Base-by-base conservation (phyloP, 2,329 filamentous ascomycete genomes). In the Xylaria sp. region DNA sequence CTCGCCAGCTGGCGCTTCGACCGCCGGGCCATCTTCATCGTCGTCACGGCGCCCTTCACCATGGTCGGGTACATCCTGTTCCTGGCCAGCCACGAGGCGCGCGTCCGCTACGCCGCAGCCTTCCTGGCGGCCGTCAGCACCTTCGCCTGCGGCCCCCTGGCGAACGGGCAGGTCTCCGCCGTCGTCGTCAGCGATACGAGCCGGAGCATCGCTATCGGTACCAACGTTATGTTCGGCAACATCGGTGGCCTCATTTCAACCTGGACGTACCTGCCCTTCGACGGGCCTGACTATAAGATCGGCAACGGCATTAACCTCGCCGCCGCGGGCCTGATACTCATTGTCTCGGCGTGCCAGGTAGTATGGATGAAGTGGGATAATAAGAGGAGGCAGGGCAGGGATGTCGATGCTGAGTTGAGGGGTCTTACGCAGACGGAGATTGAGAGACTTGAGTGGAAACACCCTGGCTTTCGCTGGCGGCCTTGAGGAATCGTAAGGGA, bases 61-160 rank as follows among this genome's bases (percentile, higher is more conserved):
- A 92, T 93, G 85, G 77, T 86, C 3, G 91, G 91, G 0, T 93
- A 92, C 78, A 87, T 88, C 77, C 89, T 93, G 85, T 93, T 92
- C 80, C 82, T 93, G 0, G 89, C 88, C 5, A 86, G 83, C 15
- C 79, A 78, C 2, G 76, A 86, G 60, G 70, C 83, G 0, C 80
- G 82, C 33, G 86, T 89, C 1, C 86, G 90, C 20, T 94, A 93
- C 76, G 91, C 86, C 0, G 91, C 90, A 0, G 91, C 90, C 0
- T 94, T 93, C 79, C 78, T 93, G 65, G 89, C 92, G 64, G 87
- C 90, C 1, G 83, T 83, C 8, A 90, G 89, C 0, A 86, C 88
- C 4, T 93, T 92, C 74, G 79, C 86, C 2, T 86, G 89, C 55
- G 91, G 90, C 0, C 85, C 90, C 0, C 84, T 93, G 13, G 87